Conservation (phyloP, 2,329 filamentous ascomycete genomes). For the Raffaelea arxii region DNA sequence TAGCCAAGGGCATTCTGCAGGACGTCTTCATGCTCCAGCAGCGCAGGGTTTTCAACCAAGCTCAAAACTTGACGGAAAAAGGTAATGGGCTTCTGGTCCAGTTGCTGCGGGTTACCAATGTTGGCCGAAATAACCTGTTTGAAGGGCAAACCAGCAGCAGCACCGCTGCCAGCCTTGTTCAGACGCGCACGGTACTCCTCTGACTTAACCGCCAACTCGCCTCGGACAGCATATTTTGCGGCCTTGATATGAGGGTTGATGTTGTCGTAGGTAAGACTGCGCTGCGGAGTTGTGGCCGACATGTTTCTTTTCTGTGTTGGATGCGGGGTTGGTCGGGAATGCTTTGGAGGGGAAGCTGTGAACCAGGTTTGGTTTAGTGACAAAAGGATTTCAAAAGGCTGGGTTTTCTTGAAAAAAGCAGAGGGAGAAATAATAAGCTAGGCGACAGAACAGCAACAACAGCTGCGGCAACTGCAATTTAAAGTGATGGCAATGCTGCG, state of each 20-base stretch:
- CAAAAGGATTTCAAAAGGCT: neutral
- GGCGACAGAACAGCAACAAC: neutral
- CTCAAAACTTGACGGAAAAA: constrained; percentile 97
- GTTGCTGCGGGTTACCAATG: constrained; percentile 97
- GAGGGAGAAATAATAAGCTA: neutral
- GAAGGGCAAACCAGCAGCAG: constrained; percentile 57
- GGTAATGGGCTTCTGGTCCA: constrained; percentile 98
- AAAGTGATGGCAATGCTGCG: too few relatives aligned
- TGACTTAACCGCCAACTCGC: constrained; percentile 87
- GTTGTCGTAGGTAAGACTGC: constrained; percentile 64
- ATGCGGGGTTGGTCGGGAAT: neutral
- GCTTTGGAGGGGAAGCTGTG: neutral
- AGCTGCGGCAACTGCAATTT: neutral
- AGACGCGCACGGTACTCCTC: constrained; percentile 79
- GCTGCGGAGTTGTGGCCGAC: constrained; percentile 15
- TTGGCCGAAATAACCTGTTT: constrained; percentile 90
- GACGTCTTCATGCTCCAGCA: constrained; percentile 77
- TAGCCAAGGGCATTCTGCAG: constrained; percentile 70
- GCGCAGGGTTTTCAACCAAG: constrained; percentile 77
- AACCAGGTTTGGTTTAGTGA: neutral
- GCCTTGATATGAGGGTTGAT: constrained; percentile 84
- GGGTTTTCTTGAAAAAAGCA: neutral
- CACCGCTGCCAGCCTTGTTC: constrained; percentile 40
- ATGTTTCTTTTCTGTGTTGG: neutral
- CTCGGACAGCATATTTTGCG: constrained; percentile 93